Conservation (phyloP, 148 eudicot species). For the Camellia granthamiana region DNA sequence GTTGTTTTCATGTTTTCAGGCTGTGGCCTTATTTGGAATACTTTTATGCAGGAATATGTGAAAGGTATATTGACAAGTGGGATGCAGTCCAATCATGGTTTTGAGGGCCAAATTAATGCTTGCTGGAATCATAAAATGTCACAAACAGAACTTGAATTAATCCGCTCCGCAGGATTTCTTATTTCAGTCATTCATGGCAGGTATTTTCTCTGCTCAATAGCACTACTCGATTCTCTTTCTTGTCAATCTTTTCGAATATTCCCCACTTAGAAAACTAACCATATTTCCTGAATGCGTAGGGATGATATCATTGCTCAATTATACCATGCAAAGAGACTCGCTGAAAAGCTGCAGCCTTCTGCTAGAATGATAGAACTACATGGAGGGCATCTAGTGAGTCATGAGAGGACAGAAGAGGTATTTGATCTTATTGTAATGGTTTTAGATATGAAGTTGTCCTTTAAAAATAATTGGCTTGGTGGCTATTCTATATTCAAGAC, state of each 20-base stretch:
- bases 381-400: slow-evolving; percentile 96
- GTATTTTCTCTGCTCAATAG: slow-evolving; percentile 27
- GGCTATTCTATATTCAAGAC: background rate
- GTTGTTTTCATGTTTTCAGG: slow-evolving; percentile 6
- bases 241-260: background rate
- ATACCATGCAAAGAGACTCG: slow-evolving; percentile 70
- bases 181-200: slow-evolving; percentile 95
- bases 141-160: slow-evolving; percentile 51
- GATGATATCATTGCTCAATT: slow-evolving; percentile 88
- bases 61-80: slow-evolving; percentile 78
- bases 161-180: slow-evolving; percentile 65
- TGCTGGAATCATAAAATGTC: slow-evolving; percentile 94
- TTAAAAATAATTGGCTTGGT: background rate
- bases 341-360: slow-evolving; percentile 71
- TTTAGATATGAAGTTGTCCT: background rate
- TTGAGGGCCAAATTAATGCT: slow-evolving; percentile 91
- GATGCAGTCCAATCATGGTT: slow-evolving; percentile 86
- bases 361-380: slow-evolving; percentile 85
- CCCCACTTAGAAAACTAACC: background rate
- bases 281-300: slow-evolving; percentile 32
- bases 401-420: slow-evolving; percentile 97
- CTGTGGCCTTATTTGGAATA: slow-evolving; percentile 1
- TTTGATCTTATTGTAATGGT: background rate
- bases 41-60: slow-evolving; percentile 71
- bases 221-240: background rate